Base-by-base conservation (phyloP, 441 rosid genomes). In the Adansonia madagascariensis region DNA sequence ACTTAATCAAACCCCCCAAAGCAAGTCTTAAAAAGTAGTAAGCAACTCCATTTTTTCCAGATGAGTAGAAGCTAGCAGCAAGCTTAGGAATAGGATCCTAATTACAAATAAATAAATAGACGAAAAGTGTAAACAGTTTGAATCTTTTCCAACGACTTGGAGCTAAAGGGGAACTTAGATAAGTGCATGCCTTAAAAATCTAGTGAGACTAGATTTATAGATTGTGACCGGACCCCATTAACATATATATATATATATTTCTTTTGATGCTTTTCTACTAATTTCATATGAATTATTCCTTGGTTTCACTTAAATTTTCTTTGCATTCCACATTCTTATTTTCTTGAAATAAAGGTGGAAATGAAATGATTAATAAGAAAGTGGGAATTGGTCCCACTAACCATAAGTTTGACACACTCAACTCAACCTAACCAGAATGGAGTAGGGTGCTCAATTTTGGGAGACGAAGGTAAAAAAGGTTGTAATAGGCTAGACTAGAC, bases 141-240 rank as follows among this genome's bases (percentile, higher is more conserved):
- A 35, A 35, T 35, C 41, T 35, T 83, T 76, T 81, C 75, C 81
- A 72, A 74, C 66, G 77, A 83, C 80, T 83, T 78, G 72, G 57
- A 71, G 74, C 77, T 78, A 80, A 71, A 80, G 78, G 68, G 63
- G 53, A 78, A 79, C 80, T 78, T 75, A 59, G 72, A 78, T 44
- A 39, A 71, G 46, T 52, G 74, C 78, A 35, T 35, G 41, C 41
- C 82, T 81, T 60, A 73, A 82, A 80, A 78, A 83, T 83, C 86
- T 68, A 44, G 66, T 17, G 47, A 78, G 65, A 80, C 79, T 61
- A 8, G 64, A 78, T 62, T 71, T 78, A 70, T 72, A 61, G 83
- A 80, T 83, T 78, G 75, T 78, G 83, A 83, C 76, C 62, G 76
- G 78, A 80, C 78, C 78, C 84, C 82, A 73, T 83, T 55, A 75